phyloP scores from a whole-genome alignment of 768 basidiomycete species.

The Amanita muscaria region DNA sequence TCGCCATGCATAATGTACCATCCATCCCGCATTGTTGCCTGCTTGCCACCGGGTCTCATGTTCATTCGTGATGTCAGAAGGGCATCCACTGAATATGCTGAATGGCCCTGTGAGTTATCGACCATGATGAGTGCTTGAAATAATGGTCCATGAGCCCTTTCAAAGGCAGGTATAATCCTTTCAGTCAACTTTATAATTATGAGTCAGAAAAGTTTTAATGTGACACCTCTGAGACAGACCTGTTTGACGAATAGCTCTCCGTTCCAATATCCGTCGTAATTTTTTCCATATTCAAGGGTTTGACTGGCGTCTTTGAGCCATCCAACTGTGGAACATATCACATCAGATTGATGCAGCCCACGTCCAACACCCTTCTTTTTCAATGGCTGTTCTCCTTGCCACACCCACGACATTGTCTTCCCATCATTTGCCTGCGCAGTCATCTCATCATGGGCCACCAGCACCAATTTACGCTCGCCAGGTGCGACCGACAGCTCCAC shows the following conservation, averaged over 20 bases:
- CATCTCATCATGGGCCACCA: constrained; percentile 31
- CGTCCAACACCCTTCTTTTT: constrained; percentile 30
- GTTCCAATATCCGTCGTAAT: constrained; percentile 32
- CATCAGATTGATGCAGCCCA: constrained; percentile 28
- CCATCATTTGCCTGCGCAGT: constrained; percentile 31
- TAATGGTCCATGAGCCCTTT: constrained; percentile 21
- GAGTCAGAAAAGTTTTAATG: neutral
- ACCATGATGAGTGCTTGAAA: constrained; percentile 30
- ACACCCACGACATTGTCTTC: constrained; percentile 25
- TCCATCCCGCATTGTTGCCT: constrained; percentile 23
- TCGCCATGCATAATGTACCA: constrained; percentile 21
- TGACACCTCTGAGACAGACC: no score
- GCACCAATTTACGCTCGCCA: constrained; percentile 19
- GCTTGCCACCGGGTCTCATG: constrained; percentile 30
- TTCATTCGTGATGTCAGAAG: constrained; percentile 28
- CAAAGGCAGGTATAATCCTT: constrained; percentile 24
- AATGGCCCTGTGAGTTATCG: constrained; percentile 35
- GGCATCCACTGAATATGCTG: constrained; percentile 29
- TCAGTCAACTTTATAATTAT: constrained; percentile 17
- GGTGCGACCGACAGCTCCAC: no score
- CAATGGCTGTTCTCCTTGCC: constrained; percentile 23
- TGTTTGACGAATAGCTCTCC: constrained; percentile 20
- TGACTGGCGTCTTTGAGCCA: constrained; percentile 24
- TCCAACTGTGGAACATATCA: constrained; percentile 26
- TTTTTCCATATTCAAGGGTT: constrained; percentile 33